Evolutionary conservation across 1,284 basidiomycete species (phyloP).

Genomic region (Boletus hoseneyae): DNA sequence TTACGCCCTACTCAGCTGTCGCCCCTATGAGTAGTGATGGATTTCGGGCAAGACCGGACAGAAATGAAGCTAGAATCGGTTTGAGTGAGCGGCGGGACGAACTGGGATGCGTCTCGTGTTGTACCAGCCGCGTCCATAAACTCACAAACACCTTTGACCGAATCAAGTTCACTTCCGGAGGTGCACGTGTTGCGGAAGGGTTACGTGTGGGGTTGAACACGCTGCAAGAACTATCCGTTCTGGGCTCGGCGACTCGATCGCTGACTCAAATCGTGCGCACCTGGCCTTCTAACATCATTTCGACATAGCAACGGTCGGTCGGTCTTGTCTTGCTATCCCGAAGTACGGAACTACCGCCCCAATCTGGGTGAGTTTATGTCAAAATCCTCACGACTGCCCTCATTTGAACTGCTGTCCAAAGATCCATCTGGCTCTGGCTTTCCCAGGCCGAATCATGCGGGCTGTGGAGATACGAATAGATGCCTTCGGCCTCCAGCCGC

Average conservation of each 20-base stretch:
- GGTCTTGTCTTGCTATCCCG: constrained; percentile 6
- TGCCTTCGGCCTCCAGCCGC: constrained; percentile 19
- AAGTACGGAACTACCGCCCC: constrained; percentile 11
- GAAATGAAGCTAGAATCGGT: constrained; percentile 9
- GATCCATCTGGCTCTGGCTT: constrained; percentile 20
- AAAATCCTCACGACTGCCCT: constrained; percentile 12
- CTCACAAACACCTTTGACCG: constrained; percentile 14
- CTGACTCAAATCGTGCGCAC: constrained; percentile 23
- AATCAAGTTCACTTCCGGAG: constrained; percentile 25
- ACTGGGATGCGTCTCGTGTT: constrained; percentile 18
- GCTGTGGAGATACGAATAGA: constrained; percentile 30
- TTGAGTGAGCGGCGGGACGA: constrained; percentile 9
- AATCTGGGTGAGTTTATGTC: constrained; percentile 25
- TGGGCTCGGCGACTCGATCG: constrained; percentile 29
- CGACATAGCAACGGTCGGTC: constrained; percentile 27
- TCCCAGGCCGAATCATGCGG: constrained; percentile 22
- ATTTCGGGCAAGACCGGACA: constrained; percentile 14
- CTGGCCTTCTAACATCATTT: constrained; percentile 16
- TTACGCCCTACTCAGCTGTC: constrained; percentile 3
- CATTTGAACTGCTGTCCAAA: constrained; percentile 12
- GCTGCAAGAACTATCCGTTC: constrained; percentile 23
- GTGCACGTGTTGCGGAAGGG: constrained; percentile 24
- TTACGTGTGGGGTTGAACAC: constrained; percentile 27
- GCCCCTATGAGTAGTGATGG: constrained; percentile 1
- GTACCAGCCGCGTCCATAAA: constrained; percentile 15